These are phyloP conservation scores for Coffea canephora DNA, from an alignment of 257 asterid species.

Conservation along the genomic window DNA sequence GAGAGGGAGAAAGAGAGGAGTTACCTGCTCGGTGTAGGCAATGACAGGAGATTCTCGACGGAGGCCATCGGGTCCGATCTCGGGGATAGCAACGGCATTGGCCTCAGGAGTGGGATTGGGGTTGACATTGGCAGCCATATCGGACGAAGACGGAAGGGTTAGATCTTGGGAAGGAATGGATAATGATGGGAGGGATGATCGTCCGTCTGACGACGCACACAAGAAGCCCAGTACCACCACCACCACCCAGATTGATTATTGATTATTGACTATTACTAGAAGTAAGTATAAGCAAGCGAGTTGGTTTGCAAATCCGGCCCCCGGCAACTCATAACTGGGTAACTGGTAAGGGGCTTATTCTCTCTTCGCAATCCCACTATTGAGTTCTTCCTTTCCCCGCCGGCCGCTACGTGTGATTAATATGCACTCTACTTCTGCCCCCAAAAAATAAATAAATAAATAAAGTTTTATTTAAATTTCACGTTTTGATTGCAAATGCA, in stretches of 20 bases:
- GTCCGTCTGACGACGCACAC: not conserved
- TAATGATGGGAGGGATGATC: not conserved
- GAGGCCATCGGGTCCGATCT: constrained; percentile 94
- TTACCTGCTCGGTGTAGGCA: constrained; percentile 83
- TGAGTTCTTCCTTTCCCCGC: not conserved
- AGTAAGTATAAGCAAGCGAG: too few species aligned
- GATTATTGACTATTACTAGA: too few species aligned
- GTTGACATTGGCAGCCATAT: constrained; percentile 41
- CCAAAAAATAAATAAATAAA: too few species aligned
- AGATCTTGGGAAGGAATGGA: not conserved
- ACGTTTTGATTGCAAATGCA: not conserved
- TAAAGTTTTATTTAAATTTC: not conserved
- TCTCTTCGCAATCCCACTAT: too few species aligned
- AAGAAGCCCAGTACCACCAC: too few species aligned
- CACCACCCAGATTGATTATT: too few species aligned
- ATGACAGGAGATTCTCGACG: constrained; percentile 74
- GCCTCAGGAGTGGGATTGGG: constrained; percentile 30
- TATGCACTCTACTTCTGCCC: too few species aligned
- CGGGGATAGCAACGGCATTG: constrained; percentile 36
- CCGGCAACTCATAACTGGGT: too few species aligned
- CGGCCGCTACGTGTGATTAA: not conserved
- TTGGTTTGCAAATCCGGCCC: too few species aligned
- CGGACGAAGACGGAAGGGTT: not conserved
- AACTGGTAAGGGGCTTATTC: too few species aligned
- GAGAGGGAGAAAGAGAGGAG: not conserved